Conservation (phyloP, 306 rosid genomes). For the Benincasa hispida region DNA sequence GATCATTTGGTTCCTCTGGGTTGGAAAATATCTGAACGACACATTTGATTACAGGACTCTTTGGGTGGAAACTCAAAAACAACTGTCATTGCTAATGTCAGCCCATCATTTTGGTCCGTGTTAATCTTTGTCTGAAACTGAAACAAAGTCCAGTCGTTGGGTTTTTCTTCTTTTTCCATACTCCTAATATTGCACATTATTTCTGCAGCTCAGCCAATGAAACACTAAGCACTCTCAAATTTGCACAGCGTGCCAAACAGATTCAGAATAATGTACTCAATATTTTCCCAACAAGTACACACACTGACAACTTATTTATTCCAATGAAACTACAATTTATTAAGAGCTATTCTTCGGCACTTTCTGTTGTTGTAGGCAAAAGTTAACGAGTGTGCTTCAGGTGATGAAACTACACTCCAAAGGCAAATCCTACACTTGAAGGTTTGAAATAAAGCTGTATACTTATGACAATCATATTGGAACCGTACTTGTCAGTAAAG, state of each 20-base stretch:
- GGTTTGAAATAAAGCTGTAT: constrained; percentile 31
- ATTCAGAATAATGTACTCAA: constrained; percentile 78
- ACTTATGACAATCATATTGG: constrained; percentile 11
- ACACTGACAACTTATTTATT: not conserved
- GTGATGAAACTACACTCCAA: constrained; percentile 73
- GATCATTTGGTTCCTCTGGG: constrained; percentile 8
- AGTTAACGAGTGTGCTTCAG: constrained; percentile 93
- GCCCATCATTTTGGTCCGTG: constrained; percentile 83
- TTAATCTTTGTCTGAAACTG: constrained; percentile 12
- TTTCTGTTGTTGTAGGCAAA: constrained; percentile 40
- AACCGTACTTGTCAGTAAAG: constrained; percentile 9
- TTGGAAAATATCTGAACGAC: constrained; percentile 6
- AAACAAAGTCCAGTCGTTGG: constrained; percentile 7
- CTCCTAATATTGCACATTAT: constrained; percentile 14
- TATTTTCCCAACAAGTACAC: not conserved
- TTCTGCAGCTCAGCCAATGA: constrained; percentile 75
- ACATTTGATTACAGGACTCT: constrained; percentile 63
- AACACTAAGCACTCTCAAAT: constrained; percentile 91
- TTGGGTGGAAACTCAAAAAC: constrained; percentile 98
- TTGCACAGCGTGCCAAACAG: constrained; percentile 98
- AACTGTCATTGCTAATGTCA: constrained; percentile 84
- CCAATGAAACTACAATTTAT: constrained; percentile 6
- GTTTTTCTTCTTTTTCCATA: not conserved
- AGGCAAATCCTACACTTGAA: constrained; percentile 78
- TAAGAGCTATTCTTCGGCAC: constrained; percentile 7